Evolutionary conservation across 495 filamentous ascomycete species (phyloP).

Genomic region (Pyronema omphalodes): DNA sequence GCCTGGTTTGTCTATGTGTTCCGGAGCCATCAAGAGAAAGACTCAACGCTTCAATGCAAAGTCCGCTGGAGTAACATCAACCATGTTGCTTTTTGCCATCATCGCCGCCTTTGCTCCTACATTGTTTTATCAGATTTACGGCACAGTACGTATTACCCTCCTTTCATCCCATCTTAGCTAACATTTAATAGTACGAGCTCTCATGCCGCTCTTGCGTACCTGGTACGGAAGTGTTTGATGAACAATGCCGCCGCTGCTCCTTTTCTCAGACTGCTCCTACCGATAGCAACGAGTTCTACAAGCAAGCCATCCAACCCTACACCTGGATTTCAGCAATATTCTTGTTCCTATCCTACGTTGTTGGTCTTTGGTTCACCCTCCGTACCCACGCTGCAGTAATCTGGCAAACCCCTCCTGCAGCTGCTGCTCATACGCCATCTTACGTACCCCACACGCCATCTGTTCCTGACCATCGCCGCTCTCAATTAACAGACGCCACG

Average conservation of each 20-base stretch:
- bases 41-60: slow-evolving; percentile 97
- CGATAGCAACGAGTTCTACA: slow-evolving; percentile 61
- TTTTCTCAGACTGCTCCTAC: slow-evolving; percentile 79
- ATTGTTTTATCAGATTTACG: slow-evolving; percentile 98
- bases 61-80: slow-evolving; percentile 92
- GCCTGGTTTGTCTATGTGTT: slow-evolving; percentile 97
- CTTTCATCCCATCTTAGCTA: slow-evolving; percentile 16
- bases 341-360: slow-evolving; percentile 82
- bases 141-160: slow-evolving; percentile 44
- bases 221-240: slow-evolving; percentile 28
- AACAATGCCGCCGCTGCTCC: slow-evolving; percentile 81
- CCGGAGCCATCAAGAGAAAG: slow-evolving; percentile 91
- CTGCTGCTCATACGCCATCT: slow-evolving; percentile 18
- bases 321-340: slow-evolving; percentile 70
- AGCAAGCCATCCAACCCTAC: slow-evolving; percentile 78
- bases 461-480: too few species aligned
- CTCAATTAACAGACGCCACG: not conserved
- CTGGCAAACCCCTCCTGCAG: slow-evolving; percentile 42
- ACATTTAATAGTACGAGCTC: slow-evolving; percentile 56
- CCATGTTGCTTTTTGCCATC: slow-evolving; percentile 92
- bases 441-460: not conserved
- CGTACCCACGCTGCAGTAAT: slow-evolving; percentile 93
- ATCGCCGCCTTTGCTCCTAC: slow-evolving; percentile 96
- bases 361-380: slow-evolving; percentile 90
- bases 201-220: slow-evolving; percentile 63